Base-by-base conservation (phyloP, 345 rosid genomes). In the Gossypium ekmanianum region DNA sequence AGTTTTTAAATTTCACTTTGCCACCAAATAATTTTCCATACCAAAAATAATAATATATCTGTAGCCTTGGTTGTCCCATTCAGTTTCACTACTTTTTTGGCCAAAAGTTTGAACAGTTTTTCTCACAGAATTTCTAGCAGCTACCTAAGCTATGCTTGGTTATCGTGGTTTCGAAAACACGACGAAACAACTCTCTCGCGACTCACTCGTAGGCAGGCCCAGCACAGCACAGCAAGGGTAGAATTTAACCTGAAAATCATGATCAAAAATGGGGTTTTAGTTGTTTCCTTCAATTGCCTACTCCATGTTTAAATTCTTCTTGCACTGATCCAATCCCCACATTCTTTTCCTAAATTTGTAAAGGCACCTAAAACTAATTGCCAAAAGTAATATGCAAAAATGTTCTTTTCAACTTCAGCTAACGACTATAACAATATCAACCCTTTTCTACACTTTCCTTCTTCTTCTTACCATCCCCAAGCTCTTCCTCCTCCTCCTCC, bases 401-500 rank as follows among this genome's bases (percentile, higher is more conserved):
- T 83, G 86, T 81, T 81, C 66, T 70, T 79, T 73, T 72, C 71
- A 67, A 47, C 7, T 24, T 58, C 62, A 9, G 2, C 61, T 58
- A 58, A 75, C 73, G 72, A 61, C 44, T 66, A 24, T 45, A 22
- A 34, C 41, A 34, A 12, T 45, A 18, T 74, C 69, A 72, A 56
- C 76, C 63, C 76, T 44, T 72, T 68, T 59, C 18, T 76, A 2
- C 68, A 70, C 29, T 27, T 71, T 41, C 54, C 71, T 9, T 68
- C 86, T 11, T 61, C 83, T 27, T 67, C 76, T 61, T 63, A 50
- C 45, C 43, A 56, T 22, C 62, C 47, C 47, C 67, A 41, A 8
- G 20, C 56, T 55, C 68, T 34, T 34, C 41, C 29, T 17, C 61
- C 24, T 22, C 24, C 22, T 22, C 68, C 75, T 16, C 43, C 79